phyloP scores from a whole-genome alignment of 2,329 filamentous ascomycete species.

The Venturia carpophila region DNA sequence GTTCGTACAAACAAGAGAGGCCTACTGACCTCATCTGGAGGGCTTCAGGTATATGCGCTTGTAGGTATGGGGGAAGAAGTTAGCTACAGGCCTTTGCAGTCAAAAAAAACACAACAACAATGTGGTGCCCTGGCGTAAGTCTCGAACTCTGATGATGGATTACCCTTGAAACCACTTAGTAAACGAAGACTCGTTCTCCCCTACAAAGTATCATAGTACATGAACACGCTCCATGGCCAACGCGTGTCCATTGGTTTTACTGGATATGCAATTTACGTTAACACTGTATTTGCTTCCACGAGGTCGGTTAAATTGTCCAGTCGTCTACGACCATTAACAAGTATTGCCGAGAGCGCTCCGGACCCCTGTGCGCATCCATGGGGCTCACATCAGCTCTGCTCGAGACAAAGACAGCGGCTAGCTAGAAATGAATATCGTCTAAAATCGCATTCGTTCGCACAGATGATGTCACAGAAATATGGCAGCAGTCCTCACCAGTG shows the following conservation, averaged over 20 bases:
- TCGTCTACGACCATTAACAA: neutral
- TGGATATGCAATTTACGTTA: neutral
- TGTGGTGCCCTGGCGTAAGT: neutral
- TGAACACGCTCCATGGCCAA: too few relatives aligned
- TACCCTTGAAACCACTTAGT: neutral
- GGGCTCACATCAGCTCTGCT: neutral
- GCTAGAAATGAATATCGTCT: neutral
- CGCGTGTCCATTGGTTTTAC: neutral
- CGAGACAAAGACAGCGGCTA: neutral
- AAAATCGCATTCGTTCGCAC: neutral
- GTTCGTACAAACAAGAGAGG: neutral
- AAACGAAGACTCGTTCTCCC: neutral
- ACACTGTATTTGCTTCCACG: slow-evolving; percentile 5
- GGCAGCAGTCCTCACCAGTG: neutral
- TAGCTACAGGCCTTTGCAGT: slow-evolving; percentile 3
- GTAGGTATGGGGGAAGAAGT: too few relatives aligned
- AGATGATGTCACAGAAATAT: neutral
- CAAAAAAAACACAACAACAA: neutral
- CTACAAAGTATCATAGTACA: too few relatives aligned
- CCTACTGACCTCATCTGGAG: neutral
- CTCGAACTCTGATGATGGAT: neutral
- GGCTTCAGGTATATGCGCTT: too few relatives aligned
- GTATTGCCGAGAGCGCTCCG: neutral
- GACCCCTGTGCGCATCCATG: neutral
- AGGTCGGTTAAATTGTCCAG: neutral